phyloP scores from a whole-genome alignment of 441 rosid genomes.

The Syzygium syzygioides region DNA sequence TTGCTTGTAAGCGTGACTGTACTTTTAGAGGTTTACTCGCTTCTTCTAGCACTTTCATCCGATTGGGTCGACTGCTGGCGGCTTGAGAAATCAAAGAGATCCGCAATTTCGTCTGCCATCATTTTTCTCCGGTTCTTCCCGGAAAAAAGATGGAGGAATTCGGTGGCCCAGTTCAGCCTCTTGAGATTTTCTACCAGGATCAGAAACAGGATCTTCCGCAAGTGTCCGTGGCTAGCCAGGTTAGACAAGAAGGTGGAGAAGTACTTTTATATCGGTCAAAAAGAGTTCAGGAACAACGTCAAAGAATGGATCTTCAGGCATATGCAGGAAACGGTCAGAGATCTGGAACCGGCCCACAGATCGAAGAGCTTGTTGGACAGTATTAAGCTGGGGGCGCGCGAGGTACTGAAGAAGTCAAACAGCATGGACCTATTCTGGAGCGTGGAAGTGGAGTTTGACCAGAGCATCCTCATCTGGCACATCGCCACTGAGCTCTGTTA shows the following conservation, averaged over 20 bases:
- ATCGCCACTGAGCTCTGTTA: not conserved
- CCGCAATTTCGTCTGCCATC: not conserved
- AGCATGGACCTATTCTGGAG: not conserved
- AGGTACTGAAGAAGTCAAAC: not conserved
- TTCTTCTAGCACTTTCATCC: not conserved
- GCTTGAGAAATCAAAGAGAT: not conserved
- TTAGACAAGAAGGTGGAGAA: not conserved
- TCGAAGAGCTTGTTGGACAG: not conserved
- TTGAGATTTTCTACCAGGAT: not conserved
- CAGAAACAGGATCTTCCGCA: not conserved
- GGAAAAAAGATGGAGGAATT: not conserved
- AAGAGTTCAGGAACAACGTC: not conserved
- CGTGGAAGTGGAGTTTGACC: not conserved
- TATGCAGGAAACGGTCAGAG: not conserved
- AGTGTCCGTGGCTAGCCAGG: not conserved
- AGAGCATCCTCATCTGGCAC: slow-evolving; percentile 3
- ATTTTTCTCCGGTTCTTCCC: not conserved
- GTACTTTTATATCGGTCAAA: not conserved
- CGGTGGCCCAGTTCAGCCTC: not conserved
- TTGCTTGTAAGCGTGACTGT: not conserved
- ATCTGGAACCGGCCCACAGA: not conserved
- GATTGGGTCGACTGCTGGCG: not conserved
- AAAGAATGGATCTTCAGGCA: not conserved
- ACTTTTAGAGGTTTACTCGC: not conserved
- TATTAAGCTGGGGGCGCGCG: not conserved